Conservation (phyloP, 2,329 filamentous ascomycete genomes). For the Rhytidhysteron rufulum region DNA sequence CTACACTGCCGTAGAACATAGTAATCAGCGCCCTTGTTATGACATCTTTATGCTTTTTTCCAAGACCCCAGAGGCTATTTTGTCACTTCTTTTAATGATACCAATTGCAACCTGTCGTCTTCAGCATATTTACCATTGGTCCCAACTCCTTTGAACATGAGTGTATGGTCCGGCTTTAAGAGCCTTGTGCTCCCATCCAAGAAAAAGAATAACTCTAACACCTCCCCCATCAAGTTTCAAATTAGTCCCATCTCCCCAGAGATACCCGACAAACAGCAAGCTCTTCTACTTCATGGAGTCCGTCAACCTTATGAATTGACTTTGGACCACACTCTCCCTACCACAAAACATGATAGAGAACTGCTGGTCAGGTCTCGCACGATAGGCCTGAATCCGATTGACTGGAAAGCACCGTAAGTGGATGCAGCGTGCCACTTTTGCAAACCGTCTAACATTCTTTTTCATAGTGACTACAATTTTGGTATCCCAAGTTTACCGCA, state of each 20-base stretch:
- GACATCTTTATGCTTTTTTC: no score
- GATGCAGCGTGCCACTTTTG: no score
- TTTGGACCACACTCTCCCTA: slow-evolving; percentile 45
- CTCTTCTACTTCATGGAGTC: slow-evolving; percentile 48
- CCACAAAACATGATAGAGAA: slow-evolving; percentile 46
- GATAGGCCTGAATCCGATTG: slow-evolving; percentile 72
- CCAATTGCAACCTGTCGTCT: no score
- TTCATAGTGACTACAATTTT: slow-evolving; percentile 63
- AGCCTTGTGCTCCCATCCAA: neutral
- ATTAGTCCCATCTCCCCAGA: neutral
- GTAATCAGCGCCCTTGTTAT: no score
- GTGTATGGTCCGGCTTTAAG: neutral
- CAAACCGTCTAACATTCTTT: neutral
- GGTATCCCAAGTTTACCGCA: slow-evolving; percentile 65
- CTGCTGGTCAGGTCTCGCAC: slow-evolving; percentile 60
- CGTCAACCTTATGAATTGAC: slow-evolving; percentile 50
- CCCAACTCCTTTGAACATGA: neutral
- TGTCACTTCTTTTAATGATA: no score
- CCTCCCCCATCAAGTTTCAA: neutral
- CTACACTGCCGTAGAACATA: neutral
- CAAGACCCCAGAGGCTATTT: no score
- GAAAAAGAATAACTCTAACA: neutral
- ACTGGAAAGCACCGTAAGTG: slow-evolving; percentile 68
- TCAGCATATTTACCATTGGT: no score
- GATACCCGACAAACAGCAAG: slow-evolving; percentile 38